phyloP scores from a whole-genome alignment of 2,329 filamentous ascomycete species.

The Pseudogymnoascus destructans region DNA sequence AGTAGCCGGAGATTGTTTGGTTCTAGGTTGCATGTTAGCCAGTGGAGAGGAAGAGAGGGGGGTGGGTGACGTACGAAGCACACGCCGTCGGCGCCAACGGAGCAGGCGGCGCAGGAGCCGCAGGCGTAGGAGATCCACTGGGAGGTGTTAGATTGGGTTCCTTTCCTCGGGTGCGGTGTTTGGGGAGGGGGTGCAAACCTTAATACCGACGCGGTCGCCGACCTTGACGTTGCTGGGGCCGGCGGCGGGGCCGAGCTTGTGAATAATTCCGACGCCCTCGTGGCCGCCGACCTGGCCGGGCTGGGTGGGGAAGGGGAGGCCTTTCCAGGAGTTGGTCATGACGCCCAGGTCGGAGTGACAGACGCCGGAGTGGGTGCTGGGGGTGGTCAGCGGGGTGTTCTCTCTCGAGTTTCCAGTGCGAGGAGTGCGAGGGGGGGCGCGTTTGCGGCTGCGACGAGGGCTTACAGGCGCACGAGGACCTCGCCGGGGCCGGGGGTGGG shows the following conservation, averaged over 20 bases:
- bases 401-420: too few species aligned
- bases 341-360: constrained; percentile 51
- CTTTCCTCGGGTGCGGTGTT: not conserved
- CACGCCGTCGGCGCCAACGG: constrained; percentile 48
- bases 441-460: too few species aligned
- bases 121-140: constrained; percentile 44
- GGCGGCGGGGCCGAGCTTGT: constrained; percentile 49
- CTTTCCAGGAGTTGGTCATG: constrained; percentile 33
- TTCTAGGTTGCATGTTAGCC: constrained; percentile 21
- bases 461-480: constrained; percentile 48
- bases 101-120: constrained; percentile 36
- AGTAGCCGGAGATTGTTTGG: constrained; percentile 50
- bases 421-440: too few species aligned
- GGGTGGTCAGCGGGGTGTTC: not conserved
- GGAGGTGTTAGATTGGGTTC: not conserved
- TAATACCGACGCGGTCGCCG: constrained; percentile 58
- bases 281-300: constrained; percentile 53
- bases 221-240: constrained; percentile 44
- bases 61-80: constrained; percentile 33
- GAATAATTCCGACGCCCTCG: constrained; percentile 53
- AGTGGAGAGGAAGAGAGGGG: not conserved
- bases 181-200: not conserved
- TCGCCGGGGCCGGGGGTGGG: constrained; percentile 51
- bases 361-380: constrained; percentile 47
- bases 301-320: constrained; percentile 5